These are phyloP conservation scores for Vanrija sp. DNA, from an alignment of 1,284 basidiomycete genomes.

Conservation along the genomic window DNA sequence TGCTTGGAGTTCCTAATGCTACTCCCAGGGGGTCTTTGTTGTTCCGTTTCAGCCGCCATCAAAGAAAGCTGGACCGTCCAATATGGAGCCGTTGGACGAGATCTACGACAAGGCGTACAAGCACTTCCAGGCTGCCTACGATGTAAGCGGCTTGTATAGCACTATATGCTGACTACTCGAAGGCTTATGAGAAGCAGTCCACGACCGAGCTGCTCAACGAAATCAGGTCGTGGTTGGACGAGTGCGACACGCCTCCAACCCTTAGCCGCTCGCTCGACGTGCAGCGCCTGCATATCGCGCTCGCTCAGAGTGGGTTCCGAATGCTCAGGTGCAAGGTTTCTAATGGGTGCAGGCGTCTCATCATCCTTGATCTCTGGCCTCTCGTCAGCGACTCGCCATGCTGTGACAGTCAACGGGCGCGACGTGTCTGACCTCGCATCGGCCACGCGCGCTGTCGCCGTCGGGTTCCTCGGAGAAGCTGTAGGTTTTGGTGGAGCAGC, in stretches of 20 bases:
- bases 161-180: neutral
- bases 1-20: neutral
- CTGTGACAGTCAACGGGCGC: constrained; percentile 20
- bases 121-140: constrained; percentile 16
- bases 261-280: constrained; percentile 18
- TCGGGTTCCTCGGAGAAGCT: constrained; percentile 30
- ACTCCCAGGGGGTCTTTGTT: constrained; percentile 34
- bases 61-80: constrained; percentile 9
- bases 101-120: constrained; percentile 22
- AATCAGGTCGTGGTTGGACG: constrained; percentile 35
- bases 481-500: constrained; percentile 14
- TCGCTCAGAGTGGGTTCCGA: constrained; percentile 33
- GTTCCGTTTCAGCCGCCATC: constrained; percentile 28
- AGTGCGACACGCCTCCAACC: constrained; percentile 14
- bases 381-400: neutral
- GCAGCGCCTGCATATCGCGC: constrained; percentile 29
- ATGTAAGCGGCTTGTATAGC: constrained; percentile 8
- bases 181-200: constrained; percentile 26
- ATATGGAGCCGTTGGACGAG: constrained; percentile 15
- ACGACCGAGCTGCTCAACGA: constrained; percentile 34
- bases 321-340: neutral
- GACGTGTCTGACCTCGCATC: constrained; percentile 29
- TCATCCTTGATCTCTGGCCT: constrained; percentile 13
- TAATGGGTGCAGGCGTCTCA: constrained; percentile 19
- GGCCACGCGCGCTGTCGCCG: constrained; percentile 24